Evolutionary conservation across 106 monocot genomes (phyloP).

Genomic region (Dendrobium officinale): DNA sequence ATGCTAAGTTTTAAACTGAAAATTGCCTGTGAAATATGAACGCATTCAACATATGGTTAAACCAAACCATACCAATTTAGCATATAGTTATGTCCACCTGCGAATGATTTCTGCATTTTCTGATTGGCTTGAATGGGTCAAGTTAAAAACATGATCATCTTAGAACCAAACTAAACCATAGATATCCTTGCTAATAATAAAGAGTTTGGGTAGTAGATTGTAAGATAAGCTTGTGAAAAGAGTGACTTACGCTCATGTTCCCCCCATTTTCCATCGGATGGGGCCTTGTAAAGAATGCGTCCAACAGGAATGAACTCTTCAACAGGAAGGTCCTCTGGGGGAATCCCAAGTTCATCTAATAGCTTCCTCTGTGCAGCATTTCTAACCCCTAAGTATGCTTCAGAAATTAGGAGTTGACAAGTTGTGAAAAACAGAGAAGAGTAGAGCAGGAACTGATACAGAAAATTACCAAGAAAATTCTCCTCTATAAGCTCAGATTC

Average conservation of each 20-base stretch:
- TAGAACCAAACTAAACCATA: too few species aligned
- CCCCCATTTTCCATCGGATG: constrained; percentile 99
- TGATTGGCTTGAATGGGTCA: too few species aligned
- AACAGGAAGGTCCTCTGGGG: constrained; percentile 62
- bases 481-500: constrained; percentile 54
- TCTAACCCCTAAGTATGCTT: constrained; percentile 46
- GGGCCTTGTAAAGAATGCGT: constrained; percentile 89
- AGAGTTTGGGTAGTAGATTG: neutral
- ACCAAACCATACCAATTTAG: too few species aligned
- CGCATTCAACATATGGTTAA: too few species aligned
- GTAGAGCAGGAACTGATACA: neutral
- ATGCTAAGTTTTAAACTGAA: too few species aligned
- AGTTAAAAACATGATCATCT: too few species aligned
- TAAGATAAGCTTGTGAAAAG: neutral
- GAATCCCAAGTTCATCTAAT: constrained; percentile 81
- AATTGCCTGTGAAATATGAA: too few species aligned
- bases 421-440: too few species aligned
- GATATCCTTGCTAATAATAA: too few species aligned
- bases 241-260: constrained; percentile 78
- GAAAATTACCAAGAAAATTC: constrained; percentile 34
- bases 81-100: too few species aligned
- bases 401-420: neutral
- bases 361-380: constrained; percentile 96
- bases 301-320: constrained; percentile 84
- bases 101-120: too few species aligned